phyloP scores from a whole-genome alignment of 169 alveolate species.

The Eimeria acervulina region DNA sequence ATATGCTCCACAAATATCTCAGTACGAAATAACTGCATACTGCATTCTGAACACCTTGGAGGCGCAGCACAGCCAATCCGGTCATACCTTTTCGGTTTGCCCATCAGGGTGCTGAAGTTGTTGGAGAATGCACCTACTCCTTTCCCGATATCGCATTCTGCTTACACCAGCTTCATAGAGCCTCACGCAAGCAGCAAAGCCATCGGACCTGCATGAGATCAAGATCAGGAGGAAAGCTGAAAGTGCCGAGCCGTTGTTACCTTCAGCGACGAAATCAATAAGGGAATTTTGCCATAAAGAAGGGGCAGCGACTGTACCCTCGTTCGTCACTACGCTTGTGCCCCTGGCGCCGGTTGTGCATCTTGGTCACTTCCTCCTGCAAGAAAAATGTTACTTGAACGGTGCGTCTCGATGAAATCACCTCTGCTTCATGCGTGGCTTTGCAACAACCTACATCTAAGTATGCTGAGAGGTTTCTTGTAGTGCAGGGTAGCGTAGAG shows the following conservation, averaged over 20 bases:
- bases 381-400: neutral
- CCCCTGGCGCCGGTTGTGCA: neutral
- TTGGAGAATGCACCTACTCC: conserved; percentile 55
- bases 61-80: neutral
- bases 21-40: neutral
- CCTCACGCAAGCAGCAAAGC: conserved; percentile 29
- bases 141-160: conserved; percentile 16
- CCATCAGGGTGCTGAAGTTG: neutral
- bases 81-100: neutral
- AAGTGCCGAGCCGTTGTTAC: neutral
- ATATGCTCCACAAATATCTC: neutral
- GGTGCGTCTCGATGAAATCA: too few species aligned
- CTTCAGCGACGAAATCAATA: too few species aligned
- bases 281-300: neutral
- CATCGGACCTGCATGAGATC: neutral
- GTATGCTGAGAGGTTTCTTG: too few species aligned
- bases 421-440: too few species aligned
- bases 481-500: too few species aligned
- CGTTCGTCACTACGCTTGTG: neutral
- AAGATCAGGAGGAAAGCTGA: neutral
- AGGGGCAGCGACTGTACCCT: neutral
- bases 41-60: too few species aligned
- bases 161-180: conserved; percentile 51
- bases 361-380: neutral
- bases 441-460: too few species aligned